Evolutionary conservation across 2,329 filamentous ascomycete species (phyloP).

Genomic region (Penicillium verrucosum): DNA sequence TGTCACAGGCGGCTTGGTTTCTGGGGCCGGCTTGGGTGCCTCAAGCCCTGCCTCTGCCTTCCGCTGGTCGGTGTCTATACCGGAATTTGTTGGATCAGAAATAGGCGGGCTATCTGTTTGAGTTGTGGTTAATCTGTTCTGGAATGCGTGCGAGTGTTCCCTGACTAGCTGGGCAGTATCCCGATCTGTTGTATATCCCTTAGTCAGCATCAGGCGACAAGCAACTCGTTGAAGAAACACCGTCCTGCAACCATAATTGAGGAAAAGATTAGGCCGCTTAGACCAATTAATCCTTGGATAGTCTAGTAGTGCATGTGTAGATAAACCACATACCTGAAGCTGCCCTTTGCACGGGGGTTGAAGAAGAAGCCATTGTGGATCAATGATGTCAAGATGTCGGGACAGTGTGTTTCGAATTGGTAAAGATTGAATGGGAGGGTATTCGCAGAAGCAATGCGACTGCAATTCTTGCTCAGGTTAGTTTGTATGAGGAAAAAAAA

Average conservation of each 20-base stretch:
- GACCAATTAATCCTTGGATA: slow-evolving; percentile 4
- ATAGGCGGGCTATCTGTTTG: slow-evolving; percentile 13
- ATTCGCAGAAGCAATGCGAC: slow-evolving; percentile 18
- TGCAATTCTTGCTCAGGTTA: slow-evolving; percentile 5
- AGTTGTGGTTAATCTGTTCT: slow-evolving; percentile 13
- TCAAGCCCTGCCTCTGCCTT: neutral
- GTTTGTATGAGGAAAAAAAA: slow-evolving; percentile 8
- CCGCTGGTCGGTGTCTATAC: neutral
- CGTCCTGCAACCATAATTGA: neutral
- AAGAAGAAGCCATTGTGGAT: slow-evolving; percentile 29
- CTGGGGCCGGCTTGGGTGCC: slow-evolving; percentile 9
- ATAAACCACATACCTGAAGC: slow-evolving; percentile 25
- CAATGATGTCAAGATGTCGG: slow-evolving; percentile 22
- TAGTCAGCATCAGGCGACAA: slow-evolving; percentile 16
- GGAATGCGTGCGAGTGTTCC: slow-evolving; percentile 15
- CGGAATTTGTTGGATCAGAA: neutral
- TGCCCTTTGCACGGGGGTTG: slow-evolving; percentile 8
- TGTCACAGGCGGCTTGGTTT: slow-evolving; percentile 6
- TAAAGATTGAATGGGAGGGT: neutral
- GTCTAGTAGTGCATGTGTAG: neutral
- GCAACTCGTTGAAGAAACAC: neutral
- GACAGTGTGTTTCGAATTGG: slow-evolving; percentile 1
- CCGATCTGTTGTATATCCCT: slow-evolving; percentile 6
- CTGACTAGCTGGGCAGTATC: slow-evolving; percentile 9
- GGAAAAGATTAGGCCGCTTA: neutral